Conservation (phyloP, 176 grass and related monocot genomes). For the Melocanna baccifera region DNA sequence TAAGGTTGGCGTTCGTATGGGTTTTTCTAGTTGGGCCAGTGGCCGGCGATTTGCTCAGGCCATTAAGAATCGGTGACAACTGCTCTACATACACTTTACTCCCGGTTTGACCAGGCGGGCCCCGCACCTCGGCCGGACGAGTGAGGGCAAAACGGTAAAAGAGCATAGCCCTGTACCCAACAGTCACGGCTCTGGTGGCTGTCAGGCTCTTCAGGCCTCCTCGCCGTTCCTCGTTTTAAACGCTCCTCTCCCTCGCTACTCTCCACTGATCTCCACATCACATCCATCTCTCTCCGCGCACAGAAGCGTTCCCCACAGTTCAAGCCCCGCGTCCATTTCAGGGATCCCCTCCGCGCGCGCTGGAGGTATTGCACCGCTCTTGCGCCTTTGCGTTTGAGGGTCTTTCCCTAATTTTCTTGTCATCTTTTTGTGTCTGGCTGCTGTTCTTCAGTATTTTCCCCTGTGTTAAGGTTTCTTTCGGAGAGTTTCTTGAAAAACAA, state of each 20-base stretch:
- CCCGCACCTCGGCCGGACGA: background rate
- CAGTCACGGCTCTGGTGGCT: background rate
- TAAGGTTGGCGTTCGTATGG: too few relatives aligned
- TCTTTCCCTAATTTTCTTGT: background rate
- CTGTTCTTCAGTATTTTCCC: background rate
- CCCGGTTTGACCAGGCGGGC: slow-evolving; percentile 3
- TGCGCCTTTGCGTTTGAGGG: background rate
- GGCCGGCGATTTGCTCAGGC: too few relatives aligned
- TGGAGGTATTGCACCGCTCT: slow-evolving; percentile 17
- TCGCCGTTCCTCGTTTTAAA: slow-evolving; percentile 37
- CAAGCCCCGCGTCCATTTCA: background rate
- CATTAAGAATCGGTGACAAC: too few relatives aligned
- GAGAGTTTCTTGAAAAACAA: background rate
- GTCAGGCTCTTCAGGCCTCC: background rate
- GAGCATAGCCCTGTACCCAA: background rate
- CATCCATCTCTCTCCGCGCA: background rate
- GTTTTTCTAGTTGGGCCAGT: too few relatives aligned
- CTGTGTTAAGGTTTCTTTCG: background rate
- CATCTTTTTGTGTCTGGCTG: background rate
- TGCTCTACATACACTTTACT: background rate
- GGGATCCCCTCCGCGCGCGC: background rate
- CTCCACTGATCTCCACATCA: background rate
- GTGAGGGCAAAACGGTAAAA: slow-evolving; percentile 17
- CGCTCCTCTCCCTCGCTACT: slow-evolving; percentile 3
- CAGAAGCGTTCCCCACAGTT: background rate